Conservation (phyloP, 2,329 filamentous ascomycete species). For the Colletotrichum salicis region DNA sequence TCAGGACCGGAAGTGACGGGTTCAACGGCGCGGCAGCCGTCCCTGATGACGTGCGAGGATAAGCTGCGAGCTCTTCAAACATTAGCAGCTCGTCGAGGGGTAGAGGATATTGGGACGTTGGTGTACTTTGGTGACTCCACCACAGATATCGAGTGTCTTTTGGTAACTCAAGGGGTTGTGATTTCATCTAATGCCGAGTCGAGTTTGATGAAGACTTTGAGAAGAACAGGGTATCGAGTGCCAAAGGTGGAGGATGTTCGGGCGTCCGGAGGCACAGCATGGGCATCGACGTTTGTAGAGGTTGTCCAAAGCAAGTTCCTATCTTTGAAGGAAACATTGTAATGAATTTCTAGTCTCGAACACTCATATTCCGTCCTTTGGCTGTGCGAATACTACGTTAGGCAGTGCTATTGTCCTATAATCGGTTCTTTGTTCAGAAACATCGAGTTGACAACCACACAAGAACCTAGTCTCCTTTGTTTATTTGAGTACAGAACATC, state of each 20-base stretch:
- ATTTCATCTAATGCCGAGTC: conserved; percentile 49
- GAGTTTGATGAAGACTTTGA: conserved; percentile 39
- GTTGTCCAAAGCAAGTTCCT: conserved; percentile 27
- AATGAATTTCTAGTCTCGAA: not conserved
- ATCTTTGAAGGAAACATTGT: not conserved
- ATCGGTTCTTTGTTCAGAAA: not conserved
- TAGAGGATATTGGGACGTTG: conserved; percentile 38
- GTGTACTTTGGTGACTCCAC: conserved; percentile 69
- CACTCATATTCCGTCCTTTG: not conserved
- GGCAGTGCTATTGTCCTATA: not conserved
- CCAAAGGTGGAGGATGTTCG: conserved; percentile 40
- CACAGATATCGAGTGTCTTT: conserved; percentile 66
- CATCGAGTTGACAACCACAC: not conserved
- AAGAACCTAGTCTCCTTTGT: not conserved
- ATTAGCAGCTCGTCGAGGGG: conserved; percentile 38
- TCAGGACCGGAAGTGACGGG: conserved; percentile 49
- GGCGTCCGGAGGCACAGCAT: conserved; percentile 41
- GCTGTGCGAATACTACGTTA: not conserved
- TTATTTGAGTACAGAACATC: not conserved
- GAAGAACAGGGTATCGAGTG: conserved; percentile 45
- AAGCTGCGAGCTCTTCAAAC: conserved; percentile 56
- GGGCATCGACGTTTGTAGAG: conserved; percentile 45
- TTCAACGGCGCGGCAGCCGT: conserved; percentile 39
- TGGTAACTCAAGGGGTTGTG: conserved; percentile 57
- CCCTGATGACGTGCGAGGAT: conserved; percentile 54